Evolutionary conservation across 1,284 basidiomycete genomes (phyloP), one percentile per base, ranked within the genome.

Genomic region (Malassezia equina): DNA sequence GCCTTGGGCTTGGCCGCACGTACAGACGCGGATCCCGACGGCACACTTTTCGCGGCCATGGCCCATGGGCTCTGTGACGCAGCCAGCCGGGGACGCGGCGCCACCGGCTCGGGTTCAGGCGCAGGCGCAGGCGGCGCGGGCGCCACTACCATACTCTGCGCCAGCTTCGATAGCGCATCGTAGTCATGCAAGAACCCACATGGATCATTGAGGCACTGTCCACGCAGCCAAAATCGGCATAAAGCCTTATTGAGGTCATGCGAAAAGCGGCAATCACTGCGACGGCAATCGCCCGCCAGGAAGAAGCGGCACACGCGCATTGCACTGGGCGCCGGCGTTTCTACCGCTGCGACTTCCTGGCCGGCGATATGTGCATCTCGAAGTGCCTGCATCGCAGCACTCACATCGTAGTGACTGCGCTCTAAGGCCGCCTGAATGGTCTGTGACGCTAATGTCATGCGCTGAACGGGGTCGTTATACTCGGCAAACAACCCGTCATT

Each of bases 161-260:
- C 82, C 73, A 51, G 86, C 78, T 68, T 87, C 83, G 46, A 84
- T 81, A 66, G 87, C 82, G 69, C 86, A 39, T 64, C 72, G 23
- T 63, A 65, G 49, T 73, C 67, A 45, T 73, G 71, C 59, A 73
- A 42, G 47, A 75, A 73, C 17, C 63, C 61, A 60, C 73, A 73
- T 6, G 69, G 69, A 32, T 71, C 67, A 39, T 65, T 65, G 2
- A 68, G 59, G 60, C 73, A 67, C 85, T 90, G 90, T 4, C 93
- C 93, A 47, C 90, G 82, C 36, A 99, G 81, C 93, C 93, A 99
- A 78, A 96, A 98, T 29, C 93, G 86, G 76, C 90, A 96, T 21
- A 95, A 77, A 0, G 91, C 91, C 34, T 74, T 73, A 48, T 72
- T 70, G 12, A 77, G 63, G 36, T 77, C 76, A 52, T 78, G 77